Evolutionary conservation across 345 rosid genomes (phyloP), one percentile per base, ranked within the genome.

Genomic region (Hypericum perforatum): DNA sequence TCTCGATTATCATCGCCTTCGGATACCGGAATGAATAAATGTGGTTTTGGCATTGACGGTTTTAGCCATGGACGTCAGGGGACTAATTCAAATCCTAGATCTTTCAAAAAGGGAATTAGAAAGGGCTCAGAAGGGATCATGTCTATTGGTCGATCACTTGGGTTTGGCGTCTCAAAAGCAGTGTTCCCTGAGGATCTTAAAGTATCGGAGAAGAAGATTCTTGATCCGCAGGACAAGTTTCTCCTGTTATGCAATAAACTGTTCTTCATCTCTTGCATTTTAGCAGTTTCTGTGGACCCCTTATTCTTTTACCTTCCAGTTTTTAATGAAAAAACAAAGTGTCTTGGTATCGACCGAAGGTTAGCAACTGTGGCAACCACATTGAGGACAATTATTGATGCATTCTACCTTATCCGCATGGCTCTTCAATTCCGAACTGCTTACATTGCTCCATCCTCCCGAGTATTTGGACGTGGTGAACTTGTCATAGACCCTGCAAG

Each of bases 181-280:
- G 95, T 92, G 45, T 92, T 92, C 59, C 95, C 98, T 0, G 98
- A 92, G 75, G 98, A 92, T 72, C 90, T 92, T 64, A 80, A 88
- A 71, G 84, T 43, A 46, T 88, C 98, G 1, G 90, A 83, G 67
- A 85, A 73, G 64, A 88, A 80, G 66, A 85, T 92, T 37, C 71
- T 92, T 59, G 96, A 92, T 76, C 98, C 98, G 29, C 96, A 92
- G 48, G 94, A 83, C 66, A 88, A 88, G 64, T 81, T 81, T 72
- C 90, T 92, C 54, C 60, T 82, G 64, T 65, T 67, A 29, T 92
- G 95, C 71, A 88, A 92, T 69, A 85, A 75, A 63, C 71, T 88
- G 5, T 88, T 89, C 60, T 78, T 88, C 12, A 9, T 80, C 54
- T 82, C 98, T 46, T 88, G 96, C 70, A 82, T 92, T 56, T 57